Evolutionary conservation across 2,329 filamentous ascomycete genomes (phyloP).

Genomic region (Arthrobotrys pseudoclavata): DNA sequence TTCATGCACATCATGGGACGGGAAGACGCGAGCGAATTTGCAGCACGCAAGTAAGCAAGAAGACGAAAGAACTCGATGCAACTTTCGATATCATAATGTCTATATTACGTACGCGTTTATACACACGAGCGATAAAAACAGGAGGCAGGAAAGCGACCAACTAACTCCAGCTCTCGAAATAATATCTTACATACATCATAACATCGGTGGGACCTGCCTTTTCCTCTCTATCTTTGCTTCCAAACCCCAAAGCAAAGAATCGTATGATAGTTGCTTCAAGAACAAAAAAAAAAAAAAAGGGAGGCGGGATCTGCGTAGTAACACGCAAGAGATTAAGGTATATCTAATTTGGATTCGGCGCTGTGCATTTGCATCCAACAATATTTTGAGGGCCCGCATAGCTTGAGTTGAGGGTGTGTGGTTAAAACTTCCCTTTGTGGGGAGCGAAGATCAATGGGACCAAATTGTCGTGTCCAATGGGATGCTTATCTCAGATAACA

Average conservation of each 20-base stretch:
- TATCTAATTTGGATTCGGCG: slow-evolving; percentile 24
- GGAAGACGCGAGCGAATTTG: slow-evolving; percentile 60
- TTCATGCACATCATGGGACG: slow-evolving; percentile 59
- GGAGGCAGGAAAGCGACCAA: not conserved
- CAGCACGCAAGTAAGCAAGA: slow-evolving; percentile 20
- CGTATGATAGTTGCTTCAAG: slow-evolving; percentile 26
- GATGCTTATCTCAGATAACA: slow-evolving; percentile 26
- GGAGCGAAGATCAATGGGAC: not conserved
- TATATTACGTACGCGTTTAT: not conserved
- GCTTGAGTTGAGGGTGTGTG: slow-evolving; percentile 22
- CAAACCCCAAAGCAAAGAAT: not conserved
- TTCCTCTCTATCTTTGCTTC: not conserved
- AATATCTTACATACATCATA: slow-evolving; percentile 4
- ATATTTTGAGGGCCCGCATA: slow-evolving; percentile 17
- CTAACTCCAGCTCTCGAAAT: not conserved
- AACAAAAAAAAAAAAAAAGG: not conserved
- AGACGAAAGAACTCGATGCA: slow-evolving; percentile 18
- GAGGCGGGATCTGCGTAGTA: slow-evolving; percentile 8
- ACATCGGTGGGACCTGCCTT: slow-evolving; percentile 9
- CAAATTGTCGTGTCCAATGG: slow-evolving; percentile 7
- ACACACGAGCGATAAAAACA: not conserved
- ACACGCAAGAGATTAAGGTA: not conserved
- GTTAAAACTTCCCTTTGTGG: slow-evolving; percentile 27
- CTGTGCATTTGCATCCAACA: slow-evolving; percentile 28
- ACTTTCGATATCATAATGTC: slow-evolving; percentile 15